Evolutionary conservation across 139 green algal genomes (phyloP).

Genomic region (Volvox africanus): DNA sequence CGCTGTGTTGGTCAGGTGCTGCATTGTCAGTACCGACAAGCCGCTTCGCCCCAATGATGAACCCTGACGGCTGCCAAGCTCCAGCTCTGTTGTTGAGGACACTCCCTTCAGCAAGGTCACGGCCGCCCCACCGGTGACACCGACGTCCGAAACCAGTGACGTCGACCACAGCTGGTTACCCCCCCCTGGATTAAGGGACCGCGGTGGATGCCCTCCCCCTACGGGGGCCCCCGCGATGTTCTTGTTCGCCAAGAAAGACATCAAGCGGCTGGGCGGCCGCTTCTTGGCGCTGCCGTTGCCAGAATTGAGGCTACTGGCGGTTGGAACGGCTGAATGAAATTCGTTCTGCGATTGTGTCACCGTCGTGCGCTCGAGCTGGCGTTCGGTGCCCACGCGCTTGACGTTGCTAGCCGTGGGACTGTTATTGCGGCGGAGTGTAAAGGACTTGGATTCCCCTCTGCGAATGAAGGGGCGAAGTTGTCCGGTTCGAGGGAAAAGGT

Average conservation of each 20-base stretch:
- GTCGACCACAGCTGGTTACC: no score
- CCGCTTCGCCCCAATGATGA: background rate
- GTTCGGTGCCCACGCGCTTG: background rate
- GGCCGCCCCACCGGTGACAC: background rate
- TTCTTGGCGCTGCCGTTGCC: background rate
- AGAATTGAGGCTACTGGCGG: background rate
- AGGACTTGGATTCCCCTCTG: conserved; percentile 25
- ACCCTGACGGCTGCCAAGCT: background rate
- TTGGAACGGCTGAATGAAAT: background rate
- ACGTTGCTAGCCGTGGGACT: background rate
- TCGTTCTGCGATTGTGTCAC: no score
- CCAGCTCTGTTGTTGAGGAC: background rate
- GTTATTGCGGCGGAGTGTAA: background rate
- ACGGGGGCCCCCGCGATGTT: background rate
- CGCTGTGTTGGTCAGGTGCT: background rate
- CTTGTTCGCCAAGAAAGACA: conserved; percentile 40
- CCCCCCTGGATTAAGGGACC: no score
- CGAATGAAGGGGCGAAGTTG: no score
- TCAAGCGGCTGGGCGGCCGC: conserved; percentile 28
- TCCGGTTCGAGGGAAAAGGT: no score
- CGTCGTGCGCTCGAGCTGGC: background rate
- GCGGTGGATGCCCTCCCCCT: background rate
- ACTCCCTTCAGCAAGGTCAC: background rate
- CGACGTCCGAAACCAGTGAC: background rate
- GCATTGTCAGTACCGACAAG: background rate